phyloP scores from a whole-genome alignment of 805 yeast species.

The Yarrowia sp. region DNA sequence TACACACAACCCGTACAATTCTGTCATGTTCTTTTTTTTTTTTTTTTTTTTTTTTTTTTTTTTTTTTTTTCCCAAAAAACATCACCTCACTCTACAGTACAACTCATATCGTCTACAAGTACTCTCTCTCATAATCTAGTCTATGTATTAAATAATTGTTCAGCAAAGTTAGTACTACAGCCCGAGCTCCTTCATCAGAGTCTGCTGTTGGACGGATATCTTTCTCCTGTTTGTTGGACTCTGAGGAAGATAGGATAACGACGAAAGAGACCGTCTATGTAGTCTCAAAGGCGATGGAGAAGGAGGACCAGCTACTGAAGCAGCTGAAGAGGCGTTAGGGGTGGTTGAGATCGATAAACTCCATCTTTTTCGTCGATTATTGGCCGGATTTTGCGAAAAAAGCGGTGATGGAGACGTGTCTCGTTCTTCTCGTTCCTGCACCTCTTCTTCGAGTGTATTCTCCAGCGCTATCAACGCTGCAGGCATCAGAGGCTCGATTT shows the following conservation, averaged over 20 bases:
- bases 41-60: neutral
- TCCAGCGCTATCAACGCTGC: neutral
- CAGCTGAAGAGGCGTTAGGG: neutral
- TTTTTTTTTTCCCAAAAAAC: neutral
- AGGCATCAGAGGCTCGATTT: constrained; percentile 2
- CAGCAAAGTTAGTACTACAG: neutral
- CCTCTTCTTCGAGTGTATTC: neutral
- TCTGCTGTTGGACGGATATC: constrained; percentile 1
- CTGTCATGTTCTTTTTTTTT: too few species aligned
- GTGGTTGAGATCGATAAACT: neutral
- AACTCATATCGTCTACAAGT: too few species aligned
- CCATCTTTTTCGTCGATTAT: neutral
- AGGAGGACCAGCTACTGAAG: constrained; percentile 4
- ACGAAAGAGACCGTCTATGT: constrained; percentile 6
- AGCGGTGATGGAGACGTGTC: neutral
- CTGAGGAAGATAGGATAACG: constrained; percentile 3
- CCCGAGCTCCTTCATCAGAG: constrained; percentile 15
- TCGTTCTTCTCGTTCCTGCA: neutral
- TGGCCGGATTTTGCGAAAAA: neutral
- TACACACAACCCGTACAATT: too few species aligned
- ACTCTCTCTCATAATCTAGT: neutral
- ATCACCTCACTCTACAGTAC: too few species aligned
- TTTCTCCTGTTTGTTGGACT: neutral
- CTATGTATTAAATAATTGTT: neutral
- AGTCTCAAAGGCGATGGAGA: constrained; percentile 1